These are phyloP conservation scores for Penicillium sp. DNA, from an alignment of 2,329 filamentous ascomycete genomes.

Conservation along the genomic window DNA sequence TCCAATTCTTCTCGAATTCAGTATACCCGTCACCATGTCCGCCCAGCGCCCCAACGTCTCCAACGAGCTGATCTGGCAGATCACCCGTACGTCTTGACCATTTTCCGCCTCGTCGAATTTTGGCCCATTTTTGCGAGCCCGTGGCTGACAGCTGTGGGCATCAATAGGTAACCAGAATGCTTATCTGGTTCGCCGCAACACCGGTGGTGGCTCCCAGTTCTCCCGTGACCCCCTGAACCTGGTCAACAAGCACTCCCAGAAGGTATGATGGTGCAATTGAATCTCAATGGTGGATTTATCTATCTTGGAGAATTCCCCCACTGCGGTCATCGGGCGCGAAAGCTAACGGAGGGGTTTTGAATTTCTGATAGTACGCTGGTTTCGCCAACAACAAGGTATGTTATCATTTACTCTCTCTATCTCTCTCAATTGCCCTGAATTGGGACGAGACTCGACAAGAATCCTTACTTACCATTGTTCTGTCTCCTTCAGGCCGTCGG, in stretches of 20 bases:
- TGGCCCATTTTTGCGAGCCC: conserved; percentile 6
- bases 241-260: conserved; percentile 86
- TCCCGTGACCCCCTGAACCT: conserved; percentile 94
- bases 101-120: conserved; percentile 1
- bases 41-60: conserved; percentile 73
- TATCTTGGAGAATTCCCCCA: too few species aligned
- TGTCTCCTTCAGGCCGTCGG: conserved; percentile 71
- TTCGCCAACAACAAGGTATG: conserved; percentile 91
- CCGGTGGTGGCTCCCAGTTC: conserved; percentile 80
- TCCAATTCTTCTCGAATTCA: conserved; percentile 31
- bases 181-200: conserved; percentile 88
- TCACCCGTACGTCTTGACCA: conserved; percentile 74
- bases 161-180: conserved; percentile 78
- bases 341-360: conserved; percentile 26
- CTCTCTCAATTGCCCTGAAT: neutral
- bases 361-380: conserved; percentile 72
- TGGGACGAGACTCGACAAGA: neutral
- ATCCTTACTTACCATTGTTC: conserved; percentile 12
- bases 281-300: neutral
- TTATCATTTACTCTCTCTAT: conserved; percentile 4
- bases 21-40: conserved; percentile 44
- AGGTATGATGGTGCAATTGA: conserved; percentile 58
- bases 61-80: conserved; percentile 90
- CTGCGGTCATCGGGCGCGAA: neutral
- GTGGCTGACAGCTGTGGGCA: conserved; percentile 19